A percentile compares a stretch with the other conserved stretches of the same genome.
These are phyloP conservation scores for Mycothermus thermophilus DNA, from an alignment of 495 filamentous ascomycete genomes.

Conservation along the genomic window DNA sequence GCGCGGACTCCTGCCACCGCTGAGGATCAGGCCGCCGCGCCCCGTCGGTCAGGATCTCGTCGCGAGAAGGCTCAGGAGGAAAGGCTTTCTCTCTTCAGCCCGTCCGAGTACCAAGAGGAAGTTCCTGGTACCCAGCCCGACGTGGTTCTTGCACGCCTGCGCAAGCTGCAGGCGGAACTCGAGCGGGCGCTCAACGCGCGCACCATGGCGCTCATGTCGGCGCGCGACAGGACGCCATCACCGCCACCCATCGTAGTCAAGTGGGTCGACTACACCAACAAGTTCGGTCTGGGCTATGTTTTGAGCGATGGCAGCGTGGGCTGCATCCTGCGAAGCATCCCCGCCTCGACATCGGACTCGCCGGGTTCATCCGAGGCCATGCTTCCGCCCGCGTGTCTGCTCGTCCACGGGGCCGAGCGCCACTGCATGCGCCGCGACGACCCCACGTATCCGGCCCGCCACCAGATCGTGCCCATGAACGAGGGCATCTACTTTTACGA, in stretches of 20 bases:
- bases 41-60: neutral
- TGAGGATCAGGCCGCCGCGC: neutral
- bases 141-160: constrained; percentile 35
- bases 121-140: constrained; percentile 39
- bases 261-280: constrained; percentile 93
- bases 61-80: constrained; percentile 14
- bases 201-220: constrained; percentile 34
- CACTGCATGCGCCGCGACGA: constrained; percentile 43
- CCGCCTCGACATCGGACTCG: too few species aligned
- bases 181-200: constrained; percentile 43
- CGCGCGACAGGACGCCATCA: constrained; percentile 26
- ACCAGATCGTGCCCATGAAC: constrained; percentile 51
- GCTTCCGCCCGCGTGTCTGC: constrained; percentile 49
- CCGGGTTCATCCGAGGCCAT: constrained; percentile 36
- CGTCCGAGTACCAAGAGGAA: constrained; percentile 33
- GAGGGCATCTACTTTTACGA: constrained; percentile 67
- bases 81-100: constrained; percentile 32
- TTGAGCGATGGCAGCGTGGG: constrained; percentile 73
- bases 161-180: constrained; percentile 36
- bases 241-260: constrained; percentile 55
- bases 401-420: constrained; percentile 52
- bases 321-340: constrained; percentile 53
- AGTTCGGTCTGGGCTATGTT: constrained; percentile 76
- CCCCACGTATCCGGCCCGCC: constrained; percentile 41
- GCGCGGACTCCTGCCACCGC: constrained; percentile 9